Evolutionary conservation across 164 flowering plant species (phyloP).

Genomic region (Platanus orientalis): DNA sequence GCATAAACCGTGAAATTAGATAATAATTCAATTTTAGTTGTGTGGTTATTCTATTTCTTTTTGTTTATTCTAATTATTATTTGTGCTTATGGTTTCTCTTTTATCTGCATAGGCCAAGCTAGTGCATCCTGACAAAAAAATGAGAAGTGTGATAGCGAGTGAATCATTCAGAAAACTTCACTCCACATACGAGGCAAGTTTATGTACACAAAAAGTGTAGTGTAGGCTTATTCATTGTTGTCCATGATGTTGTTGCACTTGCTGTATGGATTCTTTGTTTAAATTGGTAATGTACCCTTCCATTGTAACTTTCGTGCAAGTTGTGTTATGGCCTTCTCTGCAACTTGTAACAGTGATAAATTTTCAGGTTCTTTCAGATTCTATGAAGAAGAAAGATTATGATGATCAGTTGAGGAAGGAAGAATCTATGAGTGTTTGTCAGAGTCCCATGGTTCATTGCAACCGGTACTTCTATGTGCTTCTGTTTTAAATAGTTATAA

Average conservation of each 20-base stretch:
- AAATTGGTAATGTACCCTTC: not conserved
- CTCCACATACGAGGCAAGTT: conserved; percentile 90
- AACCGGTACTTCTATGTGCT: conserved; percentile 45
- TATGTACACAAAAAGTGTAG: not conserved
- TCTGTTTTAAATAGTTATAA: not conserved
- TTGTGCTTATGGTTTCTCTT: conserved; percentile 7
- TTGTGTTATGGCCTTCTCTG: not conserved
- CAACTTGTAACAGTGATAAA: conserved; percentile 6
- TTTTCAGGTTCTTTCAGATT: conserved; percentile 89
- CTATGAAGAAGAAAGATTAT: conserved; percentile 75
- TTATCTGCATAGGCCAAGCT: conserved; percentile 71
- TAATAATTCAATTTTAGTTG: not conserved
- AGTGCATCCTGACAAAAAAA: conserved; percentile 99
- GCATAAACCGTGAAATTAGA: not conserved
- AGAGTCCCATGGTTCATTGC: conserved; percentile 50
- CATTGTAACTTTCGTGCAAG: not conserved
- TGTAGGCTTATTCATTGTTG: not conserved
- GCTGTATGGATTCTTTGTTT: not conserved
- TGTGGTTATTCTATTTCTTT: not conserved
- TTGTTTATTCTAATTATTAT: not conserved
- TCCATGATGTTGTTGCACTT: not conserved
- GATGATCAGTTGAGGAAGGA: conserved; percentile 94
- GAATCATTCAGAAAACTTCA: conserved; percentile 97
- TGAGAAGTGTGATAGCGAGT: conserved; percentile 88
- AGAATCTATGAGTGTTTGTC: conserved; percentile 60